phyloP scores from a whole-genome alignment of 257 asterid species.

The Plantago major region DNA sequence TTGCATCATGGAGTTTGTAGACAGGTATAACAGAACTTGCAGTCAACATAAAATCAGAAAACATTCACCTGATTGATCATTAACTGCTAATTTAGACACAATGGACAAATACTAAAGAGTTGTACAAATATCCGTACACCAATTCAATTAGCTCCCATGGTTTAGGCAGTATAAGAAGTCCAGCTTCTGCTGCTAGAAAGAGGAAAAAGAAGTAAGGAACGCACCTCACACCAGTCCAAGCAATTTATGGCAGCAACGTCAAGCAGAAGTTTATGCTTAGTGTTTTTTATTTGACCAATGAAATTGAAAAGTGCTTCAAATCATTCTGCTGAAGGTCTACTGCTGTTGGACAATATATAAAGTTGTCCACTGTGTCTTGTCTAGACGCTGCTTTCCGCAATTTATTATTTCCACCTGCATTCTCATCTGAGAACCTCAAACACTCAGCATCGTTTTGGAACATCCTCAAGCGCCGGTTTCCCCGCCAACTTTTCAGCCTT shows the following conservation, averaged over 20 bases:
- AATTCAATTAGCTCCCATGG: background rate
- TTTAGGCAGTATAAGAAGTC: background rate
- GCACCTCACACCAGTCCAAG: constrained; percentile 76
- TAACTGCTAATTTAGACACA: too few relatives aligned
- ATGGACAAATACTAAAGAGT: too few relatives aligned
- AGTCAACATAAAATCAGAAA: too few relatives aligned
- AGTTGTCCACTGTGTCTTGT: constrained; percentile 42
- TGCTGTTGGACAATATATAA: constrained; percentile 51
- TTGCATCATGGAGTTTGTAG: too few relatives aligned
- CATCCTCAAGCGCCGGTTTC: constrained; percentile 15
- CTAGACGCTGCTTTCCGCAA: constrained; percentile 38
- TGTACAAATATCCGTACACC: background rate
- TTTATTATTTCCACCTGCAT: background rate
- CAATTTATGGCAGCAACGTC: constrained; percentile 50
- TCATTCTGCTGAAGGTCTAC: constrained; percentile 36
- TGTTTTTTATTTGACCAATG: constrained; percentile 51
- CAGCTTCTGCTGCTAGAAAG: background rate
- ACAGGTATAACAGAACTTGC: too few relatives aligned
- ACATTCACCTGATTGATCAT: too few relatives aligned
- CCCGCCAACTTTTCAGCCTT: constrained; percentile 34
- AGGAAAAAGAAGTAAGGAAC: constrained; percentile 2
- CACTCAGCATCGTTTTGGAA: constrained; percentile 30
- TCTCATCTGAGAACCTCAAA: constrained; percentile 19
- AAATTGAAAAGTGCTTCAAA: constrained; percentile 47
- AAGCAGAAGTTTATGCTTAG: constrained; percentile 32